Percentiles rank a stretch among this genome's conserved stretches.
Conservation (phyloP, 139 green algal genomes). For the Chlorella sp. region DNA sequence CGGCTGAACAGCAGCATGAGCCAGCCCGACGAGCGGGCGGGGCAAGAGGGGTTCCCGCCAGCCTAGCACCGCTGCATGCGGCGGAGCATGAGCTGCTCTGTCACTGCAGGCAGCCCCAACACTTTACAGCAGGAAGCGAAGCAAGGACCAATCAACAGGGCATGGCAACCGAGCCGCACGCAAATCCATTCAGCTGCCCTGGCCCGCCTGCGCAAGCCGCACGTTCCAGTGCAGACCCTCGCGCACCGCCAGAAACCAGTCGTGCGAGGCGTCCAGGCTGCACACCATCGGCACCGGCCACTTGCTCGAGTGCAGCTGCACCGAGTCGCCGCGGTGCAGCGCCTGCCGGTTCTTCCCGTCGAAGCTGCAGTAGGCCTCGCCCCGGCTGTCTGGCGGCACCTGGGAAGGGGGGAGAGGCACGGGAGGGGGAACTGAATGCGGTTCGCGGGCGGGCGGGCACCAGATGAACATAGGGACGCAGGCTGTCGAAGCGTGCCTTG, state of each 20-base stretch:
- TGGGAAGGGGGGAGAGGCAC: conserved; percentile 14
- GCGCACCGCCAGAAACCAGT: conserved; percentile 81
- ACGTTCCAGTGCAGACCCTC: conserved; percentile 52
- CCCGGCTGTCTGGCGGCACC: conserved; percentile 68
- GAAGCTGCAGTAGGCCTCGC: conserved; percentile 75
- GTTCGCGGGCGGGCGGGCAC: too few species aligned
- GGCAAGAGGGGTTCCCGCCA: too few species aligned
- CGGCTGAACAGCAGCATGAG: too few species aligned
- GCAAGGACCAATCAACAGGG: too few species aligned
- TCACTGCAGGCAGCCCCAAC: too few species aligned
- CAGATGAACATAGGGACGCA: too few species aligned
- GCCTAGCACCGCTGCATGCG: too few species aligned
- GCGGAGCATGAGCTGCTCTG: too few species aligned
- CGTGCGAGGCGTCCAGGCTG: conserved; percentile 61
- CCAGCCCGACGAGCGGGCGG: too few species aligned
- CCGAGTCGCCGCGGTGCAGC: conserved; percentile 59
- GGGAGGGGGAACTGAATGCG: background rate
- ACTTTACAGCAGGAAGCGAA: too few species aligned
- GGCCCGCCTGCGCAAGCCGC: conserved; percentile 1
- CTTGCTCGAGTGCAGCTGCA: conserved; percentile 66
- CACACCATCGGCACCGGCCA: conserved; percentile 74
- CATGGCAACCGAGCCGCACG: too few species aligned
- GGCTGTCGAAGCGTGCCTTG: conserved; percentile 35
- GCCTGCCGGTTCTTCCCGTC: conserved; percentile 59
- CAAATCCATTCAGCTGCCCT: background rate